Percentiles rank a stretch among this genome's conserved stretches.
These are phyloP conservation scores for Acer yangbiense DNA, from an alignment of 345 rosid genomes.

Conservation along the genomic window DNA sequence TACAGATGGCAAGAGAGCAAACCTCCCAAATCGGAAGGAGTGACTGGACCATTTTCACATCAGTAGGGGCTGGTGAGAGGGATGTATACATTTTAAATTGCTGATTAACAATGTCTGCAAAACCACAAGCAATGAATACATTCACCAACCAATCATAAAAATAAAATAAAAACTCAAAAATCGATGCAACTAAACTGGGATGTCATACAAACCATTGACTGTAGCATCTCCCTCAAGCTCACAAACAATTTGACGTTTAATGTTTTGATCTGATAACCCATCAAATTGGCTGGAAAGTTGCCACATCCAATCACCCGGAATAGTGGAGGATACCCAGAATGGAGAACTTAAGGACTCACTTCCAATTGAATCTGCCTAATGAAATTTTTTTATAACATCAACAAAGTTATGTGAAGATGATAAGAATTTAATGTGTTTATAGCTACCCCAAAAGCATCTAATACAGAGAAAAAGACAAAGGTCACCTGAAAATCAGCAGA, in stretches of 20 bases:
- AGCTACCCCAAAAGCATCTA: background rate
- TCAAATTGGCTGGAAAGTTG: conserved; percentile 44
- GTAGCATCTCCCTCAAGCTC: too few species aligned
- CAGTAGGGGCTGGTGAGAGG: conserved; percentile 73
- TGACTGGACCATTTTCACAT: conserved; percentile 91
- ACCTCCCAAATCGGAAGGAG: conserved; percentile 99
- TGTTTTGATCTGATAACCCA: conserved; percentile 37
- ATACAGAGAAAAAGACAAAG: conserved; percentile 16
- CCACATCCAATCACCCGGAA: conserved; percentile 87
- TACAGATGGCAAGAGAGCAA: conserved; percentile 22
- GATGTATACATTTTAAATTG: conserved; percentile 51
- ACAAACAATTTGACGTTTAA: conserved; percentile 51
- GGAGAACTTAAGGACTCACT: conserved; percentile 46
- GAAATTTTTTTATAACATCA: conserved; percentile 28
- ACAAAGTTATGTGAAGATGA: conserved; percentile 12
- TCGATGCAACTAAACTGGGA: conserved; percentile 1
- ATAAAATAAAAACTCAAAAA: background rate
- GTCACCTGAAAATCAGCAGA: conserved; percentile 52
- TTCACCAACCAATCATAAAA: conserved; percentile 21
- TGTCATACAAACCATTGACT: conserved; percentile 63
- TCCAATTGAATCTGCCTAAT: conserved; percentile 59
- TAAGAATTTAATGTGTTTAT: background rate
- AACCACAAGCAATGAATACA: conserved; percentile 20
- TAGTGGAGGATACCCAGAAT: conserved; percentile 68
- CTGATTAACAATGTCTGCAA: conserved; percentile 82